Conservation (phyloP, 2,329 filamentous ascomycete genomes). For the Coniochaeta pulveracea region DNA sequence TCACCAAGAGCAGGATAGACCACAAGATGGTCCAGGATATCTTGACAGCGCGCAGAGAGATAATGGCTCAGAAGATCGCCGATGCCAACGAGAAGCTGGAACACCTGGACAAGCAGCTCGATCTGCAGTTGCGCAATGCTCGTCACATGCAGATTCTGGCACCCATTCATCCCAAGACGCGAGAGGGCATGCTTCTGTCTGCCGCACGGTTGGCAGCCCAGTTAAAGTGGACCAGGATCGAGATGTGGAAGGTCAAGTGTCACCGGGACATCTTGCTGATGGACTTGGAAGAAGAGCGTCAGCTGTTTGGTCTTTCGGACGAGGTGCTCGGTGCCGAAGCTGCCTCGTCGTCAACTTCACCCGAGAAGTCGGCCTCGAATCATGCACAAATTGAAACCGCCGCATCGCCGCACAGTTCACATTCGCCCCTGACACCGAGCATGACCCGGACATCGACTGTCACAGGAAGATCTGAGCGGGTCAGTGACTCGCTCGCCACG, state of each 20-base stretch:
- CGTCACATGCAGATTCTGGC: constrained; percentile 82
- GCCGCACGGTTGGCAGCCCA: constrained; percentile 78
- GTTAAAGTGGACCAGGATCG: constrained; percentile 86
- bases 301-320: constrained; percentile 23
- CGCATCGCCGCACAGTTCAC: constrained; percentile 22
- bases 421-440: constrained; percentile 19
- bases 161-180: constrained; percentile 80
- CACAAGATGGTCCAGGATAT: constrained; percentile 80
- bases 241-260: constrained; percentile 86
- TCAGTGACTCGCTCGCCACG: constrained; percentile 24
- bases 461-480: constrained; percentile 18
- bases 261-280: constrained; percentile 79
- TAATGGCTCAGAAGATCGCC: constrained; percentile 73
- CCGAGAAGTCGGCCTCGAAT: constrained; percentile 10
- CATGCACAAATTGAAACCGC: constrained; percentile 18
- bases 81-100: constrained; percentile 74
- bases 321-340: constrained; percentile 10
- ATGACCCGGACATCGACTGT: constrained; percentile 20
- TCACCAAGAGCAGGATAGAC: constrained; percentile 64
- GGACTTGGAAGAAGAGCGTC: constrained; percentile 72
- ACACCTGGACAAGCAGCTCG: constrained; percentile 63
- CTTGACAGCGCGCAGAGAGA: constrained; percentile 65
- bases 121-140: constrained; percentile 75
- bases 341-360: constrained; percentile 4
- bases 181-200: constrained; percentile 75